Evolutionary conservation across 768 basidiomycete genomes (phyloP).

Genomic region (Trametes coccinea): DNA sequence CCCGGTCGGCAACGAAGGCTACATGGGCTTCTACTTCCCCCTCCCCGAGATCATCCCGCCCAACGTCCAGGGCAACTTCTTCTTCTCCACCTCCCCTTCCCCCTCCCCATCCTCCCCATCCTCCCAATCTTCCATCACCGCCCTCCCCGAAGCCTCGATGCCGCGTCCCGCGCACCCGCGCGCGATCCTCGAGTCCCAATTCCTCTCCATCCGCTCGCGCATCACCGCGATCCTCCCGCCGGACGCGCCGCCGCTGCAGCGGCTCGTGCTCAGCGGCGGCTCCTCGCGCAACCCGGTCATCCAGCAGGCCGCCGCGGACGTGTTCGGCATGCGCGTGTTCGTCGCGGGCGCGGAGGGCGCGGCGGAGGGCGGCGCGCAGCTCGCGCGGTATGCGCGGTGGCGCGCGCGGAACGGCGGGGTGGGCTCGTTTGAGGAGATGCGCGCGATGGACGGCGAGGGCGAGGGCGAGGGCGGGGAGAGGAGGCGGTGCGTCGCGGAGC

Average conservation of each 20-base stretch:
- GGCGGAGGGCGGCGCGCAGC: constrained; percentile 67
- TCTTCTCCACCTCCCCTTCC: constrained; percentile 47
- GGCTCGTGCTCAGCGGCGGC: constrained; percentile 79
- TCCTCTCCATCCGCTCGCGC: constrained; percentile 76
- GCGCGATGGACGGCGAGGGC: constrained; percentile 45
- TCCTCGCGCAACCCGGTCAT: constrained; percentile 73
- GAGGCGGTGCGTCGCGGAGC: constrained; percentile 63
- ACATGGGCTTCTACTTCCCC: constrained; percentile 77
- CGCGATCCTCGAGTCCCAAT: constrained; percentile 82
- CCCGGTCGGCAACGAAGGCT: constrained; percentile 57
- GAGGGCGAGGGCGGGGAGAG: constrained; percentile 53
- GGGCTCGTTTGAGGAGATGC: constrained; percentile 69
- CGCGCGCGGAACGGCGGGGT: constrained; percentile 40
- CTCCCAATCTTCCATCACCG: not conserved
- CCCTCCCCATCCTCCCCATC: constrained; percentile 18
- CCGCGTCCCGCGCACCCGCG: constrained; percentile 59
- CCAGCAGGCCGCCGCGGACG: constrained; percentile 72
- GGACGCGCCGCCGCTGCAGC: constrained; percentile 53
- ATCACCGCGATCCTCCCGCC: constrained; percentile 66
- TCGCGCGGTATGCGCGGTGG: constrained; percentile 77
- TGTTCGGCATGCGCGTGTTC: constrained; percentile 77
- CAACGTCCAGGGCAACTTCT: constrained; percentile 69
- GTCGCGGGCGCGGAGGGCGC: constrained; percentile 70
- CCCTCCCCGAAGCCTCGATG: constrained; percentile 33
- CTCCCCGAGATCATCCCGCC: constrained; percentile 88